Conservation (phyloP, 306 rosid genomes). For the Fragaria iinumae region DNA sequence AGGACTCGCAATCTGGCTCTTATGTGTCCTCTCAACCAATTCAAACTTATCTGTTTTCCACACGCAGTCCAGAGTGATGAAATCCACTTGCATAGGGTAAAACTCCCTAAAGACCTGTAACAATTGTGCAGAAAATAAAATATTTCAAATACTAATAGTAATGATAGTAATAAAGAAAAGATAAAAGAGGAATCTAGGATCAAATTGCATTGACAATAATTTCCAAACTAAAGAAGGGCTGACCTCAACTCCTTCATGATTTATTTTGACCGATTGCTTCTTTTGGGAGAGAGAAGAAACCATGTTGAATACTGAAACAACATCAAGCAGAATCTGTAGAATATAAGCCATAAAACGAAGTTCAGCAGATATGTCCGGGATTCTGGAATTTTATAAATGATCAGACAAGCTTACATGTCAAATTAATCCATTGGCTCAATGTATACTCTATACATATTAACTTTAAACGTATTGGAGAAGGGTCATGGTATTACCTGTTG, state of each 20-base stretch:
- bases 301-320: conserved; percentile 67
- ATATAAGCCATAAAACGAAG: conserved; percentile 9
- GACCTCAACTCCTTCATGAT: conserved; percentile 69
- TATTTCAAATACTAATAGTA: not conserved
- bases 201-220: not conserved
- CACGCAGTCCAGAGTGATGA: conserved; percentile 54
- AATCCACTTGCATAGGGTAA: conserved; percentile 63
- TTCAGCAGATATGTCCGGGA: conserved; percentile 1
- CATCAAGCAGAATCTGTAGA: conserved; percentile 71
- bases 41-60: conserved; percentile 71
- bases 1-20: conserved; percentile 36
- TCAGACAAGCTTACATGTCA: not conserved
- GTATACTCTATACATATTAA: not conserved
- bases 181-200: not conserved
- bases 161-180: not conserved
- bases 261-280: conserved; percentile 66
- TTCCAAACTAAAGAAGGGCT: conserved; percentile 14
- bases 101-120: conserved; percentile 69
- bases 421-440: not conserved
- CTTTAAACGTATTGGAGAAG: conserved; percentile 1
- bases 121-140: conserved; percentile 15
- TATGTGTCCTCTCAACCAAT: conserved; percentile 49
- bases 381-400: not conserved
- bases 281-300: conserved; percentile 66
- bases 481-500: conserved; percentile 62